Evolutionary conservation across 768 basidiomycete genomes (phyloP).

Genomic region (Phanerodontia chrysosporium): DNA sequence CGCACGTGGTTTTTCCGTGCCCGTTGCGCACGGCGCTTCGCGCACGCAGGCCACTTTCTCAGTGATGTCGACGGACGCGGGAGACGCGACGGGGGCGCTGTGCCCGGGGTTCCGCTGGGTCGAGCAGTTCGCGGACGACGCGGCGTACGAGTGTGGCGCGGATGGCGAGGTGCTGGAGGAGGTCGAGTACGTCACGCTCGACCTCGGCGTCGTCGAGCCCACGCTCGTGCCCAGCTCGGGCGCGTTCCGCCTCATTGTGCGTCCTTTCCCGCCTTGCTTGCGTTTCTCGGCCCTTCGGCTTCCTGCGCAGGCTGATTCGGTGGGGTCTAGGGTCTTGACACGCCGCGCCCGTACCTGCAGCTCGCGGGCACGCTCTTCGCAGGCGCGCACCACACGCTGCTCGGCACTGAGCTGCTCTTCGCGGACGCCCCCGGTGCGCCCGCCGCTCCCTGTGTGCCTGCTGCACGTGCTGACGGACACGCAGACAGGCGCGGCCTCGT

Average conservation of each 20-base stretch:
- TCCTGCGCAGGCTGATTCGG: no score
- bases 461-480: background rate
- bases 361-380: constrained; percentile 71
- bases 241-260: constrained; percentile 69
- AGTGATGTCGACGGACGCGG: background rate
- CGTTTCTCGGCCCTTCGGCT: no score
- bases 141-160: constrained; percentile 53
- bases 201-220: constrained; percentile 68
- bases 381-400: constrained; percentile 59
- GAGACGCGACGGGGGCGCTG: constrained; percentile 26
- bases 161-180: constrained; percentile 41
- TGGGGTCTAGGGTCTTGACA: constrained; percentile 80
- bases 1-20: no score
- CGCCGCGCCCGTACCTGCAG: constrained; percentile 72
- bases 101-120: constrained; percentile 65
- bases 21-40: no score
- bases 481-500: constrained; percentile 42
- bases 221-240: constrained; percentile 70
- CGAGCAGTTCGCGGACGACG: constrained; percentile 60
- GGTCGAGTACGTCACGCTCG: constrained; percentile 66
- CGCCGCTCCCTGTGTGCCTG: background rate
- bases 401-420: constrained; percentile 77
- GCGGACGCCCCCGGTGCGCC: constrained; percentile 57
- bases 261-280: no score
- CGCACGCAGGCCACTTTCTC: constrained; percentile 6